Conservation (phyloP, 2,329 filamentous ascomycete genomes). For the Blumeria hordei region DNA sequence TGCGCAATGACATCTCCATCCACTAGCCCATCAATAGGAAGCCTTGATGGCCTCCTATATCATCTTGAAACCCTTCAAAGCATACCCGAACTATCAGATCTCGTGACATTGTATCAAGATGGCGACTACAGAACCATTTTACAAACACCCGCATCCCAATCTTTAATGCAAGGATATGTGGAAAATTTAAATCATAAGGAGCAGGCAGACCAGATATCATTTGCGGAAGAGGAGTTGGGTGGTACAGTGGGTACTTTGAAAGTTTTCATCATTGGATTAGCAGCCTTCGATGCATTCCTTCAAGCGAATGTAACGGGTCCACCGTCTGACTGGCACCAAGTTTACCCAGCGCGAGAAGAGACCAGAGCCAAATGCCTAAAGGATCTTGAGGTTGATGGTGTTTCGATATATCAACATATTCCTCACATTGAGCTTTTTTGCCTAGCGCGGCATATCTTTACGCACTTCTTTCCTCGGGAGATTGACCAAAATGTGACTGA, state of each 20-base stretch:
- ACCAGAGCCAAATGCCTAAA: constrained; percentile 34
- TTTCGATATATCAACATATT: constrained; percentile 64
- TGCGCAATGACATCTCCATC: too few relatives aligned
- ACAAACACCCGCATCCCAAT: constrained; percentile 10
- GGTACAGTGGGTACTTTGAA: constrained; percentile 4
- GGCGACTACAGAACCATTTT: constrained; percentile 14
- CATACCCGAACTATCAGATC: constrained; percentile 8
- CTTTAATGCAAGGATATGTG: constrained; percentile 8
- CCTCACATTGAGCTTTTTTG: constrained; percentile 67
- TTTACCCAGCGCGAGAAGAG: constrained; percentile 14
- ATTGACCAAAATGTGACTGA: constrained; percentile 8
- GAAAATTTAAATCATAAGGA: constrained; percentile 5
- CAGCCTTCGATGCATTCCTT: constrained; percentile 53
- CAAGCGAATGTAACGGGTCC: constrained; percentile 79
- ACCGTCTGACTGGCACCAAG: constrained; percentile 30
- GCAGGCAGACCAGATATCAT: constrained; percentile 5
- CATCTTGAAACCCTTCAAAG: constrained; percentile 11
- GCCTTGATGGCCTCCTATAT: constrained; percentile 10
- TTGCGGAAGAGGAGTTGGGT: constrained; percentile 4
- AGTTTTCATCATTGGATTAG: constrained; percentile 27
- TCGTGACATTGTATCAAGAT: constrained; percentile 9
- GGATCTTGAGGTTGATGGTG: constrained; percentile 56
- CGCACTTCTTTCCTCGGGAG: constrained; percentile 13
- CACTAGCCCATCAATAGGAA: background rate
- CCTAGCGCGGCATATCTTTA: constrained; percentile 34